Conservation (phyloP, 257 asterid species). For the Coffea canephora region DNA sequence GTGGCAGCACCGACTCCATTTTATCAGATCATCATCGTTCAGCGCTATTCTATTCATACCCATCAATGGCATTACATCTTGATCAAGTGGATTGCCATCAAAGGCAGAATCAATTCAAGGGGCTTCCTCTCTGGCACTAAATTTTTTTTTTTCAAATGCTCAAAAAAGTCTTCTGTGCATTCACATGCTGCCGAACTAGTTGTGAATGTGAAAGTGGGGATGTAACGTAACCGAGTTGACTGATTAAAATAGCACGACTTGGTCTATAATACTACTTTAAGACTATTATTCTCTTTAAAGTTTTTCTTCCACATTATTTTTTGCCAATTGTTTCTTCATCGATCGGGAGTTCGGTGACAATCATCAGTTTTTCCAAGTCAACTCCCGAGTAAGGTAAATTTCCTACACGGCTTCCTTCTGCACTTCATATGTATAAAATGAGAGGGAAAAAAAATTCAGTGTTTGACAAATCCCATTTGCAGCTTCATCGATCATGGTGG, state of each 20-base stretch:
- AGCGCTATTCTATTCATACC: neutral
- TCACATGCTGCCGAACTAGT: conserved; percentile 6
- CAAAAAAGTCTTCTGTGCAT: neutral
- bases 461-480: neutral
- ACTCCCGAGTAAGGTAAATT: neutral
- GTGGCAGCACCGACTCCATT: neutral
- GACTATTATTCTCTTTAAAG: neutral
- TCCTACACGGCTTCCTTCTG: neutral
- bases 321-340: neutral
- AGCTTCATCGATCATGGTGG: conserved; percentile 21
- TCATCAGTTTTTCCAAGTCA: conserved; percentile 10
- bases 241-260: neutral
- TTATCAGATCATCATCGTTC: neutral
- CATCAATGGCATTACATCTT: neutral
- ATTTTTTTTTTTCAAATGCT: neutral
- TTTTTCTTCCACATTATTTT: neutral
- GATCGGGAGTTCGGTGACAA: neutral
- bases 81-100: neutral
- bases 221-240: neutral
- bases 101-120: neutral
- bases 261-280: no score
- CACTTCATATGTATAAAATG: neutral
- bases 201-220: neutral
- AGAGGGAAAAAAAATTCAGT: neutral
- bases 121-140: neutral